Conservation (phyloP, 805 yeast species). For the Candida verbasci region DNA sequence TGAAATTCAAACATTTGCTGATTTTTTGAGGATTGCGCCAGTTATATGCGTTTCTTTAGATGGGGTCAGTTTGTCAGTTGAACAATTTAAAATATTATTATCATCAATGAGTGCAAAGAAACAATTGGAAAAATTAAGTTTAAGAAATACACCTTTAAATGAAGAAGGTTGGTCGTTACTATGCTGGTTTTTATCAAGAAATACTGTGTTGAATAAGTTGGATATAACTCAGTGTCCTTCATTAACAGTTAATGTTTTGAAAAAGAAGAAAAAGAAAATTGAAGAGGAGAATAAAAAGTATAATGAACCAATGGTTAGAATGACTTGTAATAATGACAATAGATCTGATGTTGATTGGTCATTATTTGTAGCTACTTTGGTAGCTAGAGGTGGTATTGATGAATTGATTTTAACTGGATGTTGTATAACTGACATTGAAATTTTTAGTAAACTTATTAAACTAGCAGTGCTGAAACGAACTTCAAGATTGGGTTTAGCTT, state of each 20-base stretch:
- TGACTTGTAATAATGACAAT: constrained; percentile 47
- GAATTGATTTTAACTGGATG: constrained; percentile 79
- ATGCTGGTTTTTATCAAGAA: constrained; percentile 69
- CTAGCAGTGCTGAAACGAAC: constrained; percentile 55
- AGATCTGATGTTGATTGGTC: constrained; percentile 84
- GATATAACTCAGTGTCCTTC: constrained; percentile 71
- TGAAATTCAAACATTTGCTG: constrained; percentile 84
- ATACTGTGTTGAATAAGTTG: constrained; percentile 51
- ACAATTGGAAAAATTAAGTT: constrained; percentile 64
- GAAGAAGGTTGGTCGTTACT: constrained; percentile 72
- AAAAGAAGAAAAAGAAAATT: constrained; percentile 25
- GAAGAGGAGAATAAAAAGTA: constrained; percentile 14
- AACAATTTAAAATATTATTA: constrained; percentile 72
- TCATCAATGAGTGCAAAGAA: constrained; percentile 64
- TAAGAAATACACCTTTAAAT: constrained; percentile 74
- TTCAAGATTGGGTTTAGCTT: constrained; percentile 69
- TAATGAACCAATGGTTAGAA: constrained; percentile 29
- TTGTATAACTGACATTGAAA: constrained; percentile 50
- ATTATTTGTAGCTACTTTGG: constrained; percentile 63
- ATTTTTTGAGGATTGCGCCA: constrained; percentile 83
- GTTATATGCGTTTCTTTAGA: constrained; percentile 72
- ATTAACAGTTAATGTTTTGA: constrained; percentile 40
- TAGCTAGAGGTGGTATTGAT: constrained; percentile 68
- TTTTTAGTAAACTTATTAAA: constrained; percentile 52
- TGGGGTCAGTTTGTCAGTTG: constrained; percentile 68